Percentiles rank a stretch among this genome's conserved stretches.
Conservation (phyloP, 2,329 filamentous ascomycete genomes). For the Xenoacremonium recifei region DNA sequence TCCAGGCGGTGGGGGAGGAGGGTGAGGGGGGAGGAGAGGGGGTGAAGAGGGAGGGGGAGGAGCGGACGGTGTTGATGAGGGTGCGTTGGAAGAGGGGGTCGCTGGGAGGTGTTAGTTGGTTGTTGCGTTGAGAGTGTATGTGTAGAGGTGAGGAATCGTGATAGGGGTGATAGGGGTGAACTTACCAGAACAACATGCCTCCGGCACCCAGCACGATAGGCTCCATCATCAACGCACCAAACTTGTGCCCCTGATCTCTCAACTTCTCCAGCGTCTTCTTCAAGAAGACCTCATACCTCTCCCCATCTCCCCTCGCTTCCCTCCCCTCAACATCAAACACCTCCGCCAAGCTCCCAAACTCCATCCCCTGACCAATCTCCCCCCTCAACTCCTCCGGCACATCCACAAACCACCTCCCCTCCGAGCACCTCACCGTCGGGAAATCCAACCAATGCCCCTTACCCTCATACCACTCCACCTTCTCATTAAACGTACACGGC, state of each 20-base stretch:
- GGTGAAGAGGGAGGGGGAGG: slow-evolving; percentile 55
- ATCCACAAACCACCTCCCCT: slow-evolving; percentile 65
- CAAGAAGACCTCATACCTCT: slow-evolving; percentile 62
- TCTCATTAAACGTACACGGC: slow-evolving; percentile 74
- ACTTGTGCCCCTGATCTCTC: slow-evolving; percentile 57
- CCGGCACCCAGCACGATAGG: slow-evolving; percentile 79
- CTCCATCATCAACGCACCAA: slow-evolving; percentile 78
- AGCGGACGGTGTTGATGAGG: slow-evolving; percentile 66
- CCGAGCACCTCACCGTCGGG: slow-evolving; percentile 65
- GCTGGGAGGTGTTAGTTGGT: slow-evolving; percentile 35
- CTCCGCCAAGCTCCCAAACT: slow-evolving; percentile 48
- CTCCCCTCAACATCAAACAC: slow-evolving; percentile 60
- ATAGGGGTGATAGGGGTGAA: slow-evolving; percentile 8
- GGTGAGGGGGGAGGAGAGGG: slow-evolving; percentile 11
- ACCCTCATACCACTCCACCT: slow-evolving; percentile 82
- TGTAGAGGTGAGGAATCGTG: no score
- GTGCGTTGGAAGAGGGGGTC: slow-evolving; percentile 79
- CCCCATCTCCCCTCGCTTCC: slow-evolving; percentile 40
- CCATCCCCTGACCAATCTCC: slow-evolving; percentile 41
- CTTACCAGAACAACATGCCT: slow-evolving; percentile 78
- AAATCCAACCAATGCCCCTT: slow-evolving; percentile 81
- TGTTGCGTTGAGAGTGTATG: background rate
- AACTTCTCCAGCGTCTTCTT: slow-evolving; percentile 50
- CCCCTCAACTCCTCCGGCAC: slow-evolving; percentile 48
- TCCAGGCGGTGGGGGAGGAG: slow-evolving; percentile 51